These are phyloP conservation scores for Hemileia vastatrix DNA, from an alignment of 1,284 basidiomycete genomes.

Conservation along the genomic window DNA sequence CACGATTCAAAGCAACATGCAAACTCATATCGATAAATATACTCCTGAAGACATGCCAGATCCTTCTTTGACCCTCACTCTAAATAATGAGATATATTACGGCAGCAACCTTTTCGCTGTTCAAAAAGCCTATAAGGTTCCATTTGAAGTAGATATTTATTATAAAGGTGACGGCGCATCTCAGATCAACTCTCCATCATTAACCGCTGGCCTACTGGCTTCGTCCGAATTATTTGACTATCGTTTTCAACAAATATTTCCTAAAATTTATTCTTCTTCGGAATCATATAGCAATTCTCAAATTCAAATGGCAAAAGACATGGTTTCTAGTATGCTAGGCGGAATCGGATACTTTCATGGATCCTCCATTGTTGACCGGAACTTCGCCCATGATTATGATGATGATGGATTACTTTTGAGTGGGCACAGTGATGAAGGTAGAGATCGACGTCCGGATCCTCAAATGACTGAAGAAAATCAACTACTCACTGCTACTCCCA, in stretches of 20 bases:
- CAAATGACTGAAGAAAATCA: slow-evolving; percentile 61
- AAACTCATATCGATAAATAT: slow-evolving; percentile 53
- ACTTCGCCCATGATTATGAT: slow-evolving; percentile 79
- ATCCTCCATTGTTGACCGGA: slow-evolving; percentile 71
- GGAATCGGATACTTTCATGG: slow-evolving; percentile 92
- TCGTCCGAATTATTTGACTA: slow-evolving; percentile 56
- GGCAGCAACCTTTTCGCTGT: slow-evolving; percentile 71
- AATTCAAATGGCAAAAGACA: slow-evolving; percentile 66
- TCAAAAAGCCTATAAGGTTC: slow-evolving; percentile 69
- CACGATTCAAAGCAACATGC: slow-evolving; percentile 55
- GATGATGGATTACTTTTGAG: slow-evolving; percentile 46
- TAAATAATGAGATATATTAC: slow-evolving; percentile 60
- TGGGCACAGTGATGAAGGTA: slow-evolving; percentile 45
- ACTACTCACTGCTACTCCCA: slow-evolving; percentile 84
- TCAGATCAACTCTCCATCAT: slow-evolving; percentile 52
- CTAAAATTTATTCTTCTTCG: slow-evolving; percentile 49
- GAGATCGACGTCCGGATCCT: slow-evolving; percentile 46
- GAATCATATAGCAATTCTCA: slow-evolving; percentile 48
- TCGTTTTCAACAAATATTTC: slow-evolving; percentile 62
- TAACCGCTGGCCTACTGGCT: slow-evolving; percentile 58
- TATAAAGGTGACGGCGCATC: slow-evolving; percentile 60
- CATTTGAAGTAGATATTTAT: slow-evolving; percentile 75
- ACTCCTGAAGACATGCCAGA: slow-evolving; percentile 54
- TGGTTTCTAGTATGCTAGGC: slow-evolving; percentile 79
- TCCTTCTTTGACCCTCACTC: slow-evolving; percentile 63